phyloP scores from a whole-genome alignment of 164 flowering plant genomes.

The Annona cherimola region DNA sequence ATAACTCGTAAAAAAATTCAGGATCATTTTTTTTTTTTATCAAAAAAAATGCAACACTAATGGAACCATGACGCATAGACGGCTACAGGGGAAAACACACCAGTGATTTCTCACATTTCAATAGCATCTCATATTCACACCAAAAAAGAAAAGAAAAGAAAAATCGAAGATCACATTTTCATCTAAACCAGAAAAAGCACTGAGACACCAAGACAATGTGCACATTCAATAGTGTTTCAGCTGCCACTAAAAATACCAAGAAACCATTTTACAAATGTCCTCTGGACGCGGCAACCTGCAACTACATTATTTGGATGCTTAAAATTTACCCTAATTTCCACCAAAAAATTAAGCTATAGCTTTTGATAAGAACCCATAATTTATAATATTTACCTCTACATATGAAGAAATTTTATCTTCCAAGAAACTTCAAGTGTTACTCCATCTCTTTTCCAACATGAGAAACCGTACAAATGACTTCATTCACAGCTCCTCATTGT shows the following conservation, averaged over 20 bases:
- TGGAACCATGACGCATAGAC: too few species aligned
- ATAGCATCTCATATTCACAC: too few species aligned
- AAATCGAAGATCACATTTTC: not conserved
- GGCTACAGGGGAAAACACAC: not conserved
- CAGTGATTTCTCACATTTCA: not conserved
- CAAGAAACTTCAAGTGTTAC: not conserved
- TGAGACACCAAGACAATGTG: not conserved
- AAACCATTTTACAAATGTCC: not conserved
- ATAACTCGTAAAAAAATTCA: too few species aligned
- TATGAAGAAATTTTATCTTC: conserved; percentile 1
- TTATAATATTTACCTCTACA: conserved; percentile 8
- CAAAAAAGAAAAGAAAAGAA: too few species aligned
- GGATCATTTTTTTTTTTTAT: too few species aligned
- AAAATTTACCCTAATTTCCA: conserved; percentile 1
- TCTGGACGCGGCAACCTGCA: not conserved
- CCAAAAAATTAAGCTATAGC: not conserved
- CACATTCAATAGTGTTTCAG: not conserved
- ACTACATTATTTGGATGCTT: not conserved
- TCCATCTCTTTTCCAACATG: conserved; percentile 1
- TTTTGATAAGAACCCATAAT: not conserved
- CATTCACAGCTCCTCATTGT: not conserved
- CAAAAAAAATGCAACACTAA: too few species aligned
- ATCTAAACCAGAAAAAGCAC: not conserved
- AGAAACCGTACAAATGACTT: conserved; percentile 3
- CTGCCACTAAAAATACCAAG: not conserved